phyloP scores from a whole-genome alignment of 2,329 filamentous ascomycete genomes.

The Botrytis elliptica region DNA sequence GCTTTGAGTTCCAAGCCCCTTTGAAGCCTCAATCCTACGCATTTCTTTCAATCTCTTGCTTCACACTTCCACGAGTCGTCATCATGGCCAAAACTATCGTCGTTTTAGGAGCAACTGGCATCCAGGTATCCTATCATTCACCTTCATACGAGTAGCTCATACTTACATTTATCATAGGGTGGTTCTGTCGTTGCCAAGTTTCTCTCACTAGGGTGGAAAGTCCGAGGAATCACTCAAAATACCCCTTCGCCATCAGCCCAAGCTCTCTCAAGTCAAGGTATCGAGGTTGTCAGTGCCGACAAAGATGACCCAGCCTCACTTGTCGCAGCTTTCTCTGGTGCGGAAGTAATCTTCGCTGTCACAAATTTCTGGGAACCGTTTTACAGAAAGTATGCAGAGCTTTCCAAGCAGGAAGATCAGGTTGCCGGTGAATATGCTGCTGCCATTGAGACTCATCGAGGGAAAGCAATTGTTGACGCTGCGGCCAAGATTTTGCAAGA shows the following conservation, averaged over 20 bases:
- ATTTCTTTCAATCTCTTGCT: background rate
- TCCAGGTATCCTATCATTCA: background rate
- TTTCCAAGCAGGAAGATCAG: constrained; percentile 27
- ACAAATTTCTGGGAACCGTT: constrained; percentile 40
- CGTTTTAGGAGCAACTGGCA: constrained; percentile 1
- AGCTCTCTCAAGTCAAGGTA: constrained; percentile 43
- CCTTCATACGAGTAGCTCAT: background rate
- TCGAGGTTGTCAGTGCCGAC: constrained; percentile 44
- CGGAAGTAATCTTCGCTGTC: constrained; percentile 43
- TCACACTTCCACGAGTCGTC: background rate
- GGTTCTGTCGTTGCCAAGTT: constrained; percentile 48
- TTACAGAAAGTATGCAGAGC: constrained; percentile 21
- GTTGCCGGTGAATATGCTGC: constrained; percentile 28
- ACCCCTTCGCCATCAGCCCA: constrained; percentile 43
- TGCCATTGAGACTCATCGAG: background rate
- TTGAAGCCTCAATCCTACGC: background rate
- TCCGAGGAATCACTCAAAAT: constrained; percentile 48
- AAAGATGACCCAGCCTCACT: constrained; percentile 28
- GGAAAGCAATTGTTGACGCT: background rate
- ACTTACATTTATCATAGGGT: constrained; percentile 39
- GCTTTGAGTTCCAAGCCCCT: background rate
- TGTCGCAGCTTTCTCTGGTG: constrained; percentile 39
- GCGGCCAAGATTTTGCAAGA: background rate
- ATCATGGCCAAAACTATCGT: constrained; percentile 3
- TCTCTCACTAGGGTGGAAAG: constrained; percentile 46